Base-by-base conservation (phyloP, 2,329 filamentous ascomycete species). In the Claviceps monticola region DNA sequence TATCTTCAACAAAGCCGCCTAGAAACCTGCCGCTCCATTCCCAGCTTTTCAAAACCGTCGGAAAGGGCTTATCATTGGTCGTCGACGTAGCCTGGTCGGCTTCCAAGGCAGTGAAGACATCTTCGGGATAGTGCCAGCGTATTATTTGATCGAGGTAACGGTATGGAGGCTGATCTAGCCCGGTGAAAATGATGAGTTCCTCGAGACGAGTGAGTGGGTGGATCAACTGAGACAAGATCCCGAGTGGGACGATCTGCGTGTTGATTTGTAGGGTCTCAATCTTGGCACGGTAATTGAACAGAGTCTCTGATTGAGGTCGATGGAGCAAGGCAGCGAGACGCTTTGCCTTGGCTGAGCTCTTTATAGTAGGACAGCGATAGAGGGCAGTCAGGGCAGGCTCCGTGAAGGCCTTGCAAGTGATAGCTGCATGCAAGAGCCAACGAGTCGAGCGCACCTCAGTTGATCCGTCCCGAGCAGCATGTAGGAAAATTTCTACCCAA, bases 341-440 rank as follows among this genome's bases (percentile, higher is more conserved):
- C 56, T 68, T 69, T 42, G 70, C 67, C 63, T 71, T 75, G 51
- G 64, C 60, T 51, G 68, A 59, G 38, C 61, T 67, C 53, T 76
- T 73, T 45, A 93, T 69, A 1, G 82, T 81, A 8, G 86, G 86
- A 5, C 73, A 79, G 46, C 76, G 73, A 63, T 93, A 93, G 5
- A 94, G 71, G 1, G 79, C 83, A 5, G 81, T 81, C 49, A 93
- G 66, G 1, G 86, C 86, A 5, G 88, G 84, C 59, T 89, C 86
- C 0, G 78, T 69, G 53, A 90, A 88, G 2, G 73, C 65, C 49
- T 73, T 77, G 58, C 83, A 90, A 16, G 80, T 68, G 2, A 74
- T 72, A 38, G 84, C 80, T 45, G 78, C 69, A n/a, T 73, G 71
- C 9, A 84, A 66, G 6, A 94, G 75, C 84, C 84, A 88, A 58